These are phyloP conservation scores for Phytopythium vexans DNA, from an alignment of 352 stramenopile species.

Conservation along the genomic window DNA sequence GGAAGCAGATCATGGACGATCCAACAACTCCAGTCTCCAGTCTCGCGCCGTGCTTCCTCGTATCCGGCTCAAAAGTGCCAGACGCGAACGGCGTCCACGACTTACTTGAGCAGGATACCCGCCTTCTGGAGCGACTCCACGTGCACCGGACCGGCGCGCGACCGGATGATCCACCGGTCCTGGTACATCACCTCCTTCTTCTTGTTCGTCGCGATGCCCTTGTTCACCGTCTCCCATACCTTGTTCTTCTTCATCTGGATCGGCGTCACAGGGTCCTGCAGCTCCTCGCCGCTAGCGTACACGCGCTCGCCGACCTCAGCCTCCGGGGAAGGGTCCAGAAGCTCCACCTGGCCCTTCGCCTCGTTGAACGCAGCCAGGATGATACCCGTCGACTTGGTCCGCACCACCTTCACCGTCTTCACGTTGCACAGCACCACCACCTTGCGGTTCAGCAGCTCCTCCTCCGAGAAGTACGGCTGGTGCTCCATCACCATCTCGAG, in stretches of 20 bases:
- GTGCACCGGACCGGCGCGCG: slow-evolving; percentile 43
- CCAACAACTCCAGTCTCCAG: background rate
- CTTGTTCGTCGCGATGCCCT: slow-evolving; percentile 75
- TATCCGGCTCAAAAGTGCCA: background rate
- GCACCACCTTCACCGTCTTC: slow-evolving; percentile 72
- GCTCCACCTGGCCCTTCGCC: slow-evolving; percentile 53
- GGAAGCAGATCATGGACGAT: too few relatives aligned
- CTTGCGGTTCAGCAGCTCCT: slow-evolving; percentile 66
- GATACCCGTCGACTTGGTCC: slow-evolving; percentile 53
- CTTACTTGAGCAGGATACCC: slow-evolving; percentile 32
- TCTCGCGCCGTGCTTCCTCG: background rate
- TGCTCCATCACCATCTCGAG: slow-evolving; percentile 78
- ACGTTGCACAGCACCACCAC: slow-evolving; percentile 76
- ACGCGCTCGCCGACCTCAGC: slow-evolving; percentile 69
- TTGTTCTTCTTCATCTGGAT: slow-evolving; percentile 89
- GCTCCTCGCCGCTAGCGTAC: slow-evolving; percentile 68
- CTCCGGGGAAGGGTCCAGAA: slow-evolving; percentile 58
- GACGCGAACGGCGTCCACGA: background rate
- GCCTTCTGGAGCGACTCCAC: slow-evolving; percentile 67
- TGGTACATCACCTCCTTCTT: slow-evolving; percentile 74
- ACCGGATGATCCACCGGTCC: slow-evolving; percentile 56
- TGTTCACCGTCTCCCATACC: slow-evolving; percentile 70
- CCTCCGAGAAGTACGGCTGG: slow-evolving; percentile 72
- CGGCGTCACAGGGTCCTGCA: slow-evolving; percentile 63
- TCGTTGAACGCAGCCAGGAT: slow-evolving; percentile 54